Base-by-base conservation (phyloP, 2,329 filamentous ascomycete genomes). In the Orbilia ellipsospora region DNA sequence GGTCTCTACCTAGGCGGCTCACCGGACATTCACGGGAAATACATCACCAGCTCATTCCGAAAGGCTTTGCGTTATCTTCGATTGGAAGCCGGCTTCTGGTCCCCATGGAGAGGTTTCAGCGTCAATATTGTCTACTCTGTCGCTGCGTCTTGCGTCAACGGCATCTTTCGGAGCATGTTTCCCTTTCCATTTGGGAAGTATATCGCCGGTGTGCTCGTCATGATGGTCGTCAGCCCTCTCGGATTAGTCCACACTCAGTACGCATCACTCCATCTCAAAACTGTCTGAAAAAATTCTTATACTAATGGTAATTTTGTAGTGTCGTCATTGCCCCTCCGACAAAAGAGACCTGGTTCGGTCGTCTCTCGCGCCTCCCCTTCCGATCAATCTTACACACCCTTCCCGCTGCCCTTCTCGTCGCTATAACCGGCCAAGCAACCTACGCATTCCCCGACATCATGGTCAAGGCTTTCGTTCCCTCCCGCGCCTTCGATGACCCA, bases 241-340 rank as follows among this genome's bases (percentile, higher is more conserved):
- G 87, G 88, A 81, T 87, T 94, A 78, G 87, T 88, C 63, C 97
- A 93, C 93, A 92, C 93, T 2, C 93, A 97, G 78, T 78, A 73
- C 26, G 76, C 77, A 5, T n/a, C 8, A 1, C 31, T 13, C 16
- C 18, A 48, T 23, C 51, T 36, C n/a, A n/a, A 28, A 23, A 20
- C 26, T 1, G 20, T 8, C 42, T 2, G 10, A 26, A 28, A 2
- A 6, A 45, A 44, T 28, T 5, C 36, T 45, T 52, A 68, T 56
- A 42, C 31, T 72, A 57, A 70, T 20, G n/a, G 7, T 48, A 12
- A 26, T 16, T 23, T 42, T 57, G 10, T 45, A 79, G 78, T 82
- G 90, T 92, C 80, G 88, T 96, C 81, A 93, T 97, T 80, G 90
- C 92, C 1, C 85, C 88, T 63, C 88, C 89, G 4, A 90, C 87